Conservation (phyloP, 164 flowering plant species). For the Euptelea pleiosperma region DNA sequence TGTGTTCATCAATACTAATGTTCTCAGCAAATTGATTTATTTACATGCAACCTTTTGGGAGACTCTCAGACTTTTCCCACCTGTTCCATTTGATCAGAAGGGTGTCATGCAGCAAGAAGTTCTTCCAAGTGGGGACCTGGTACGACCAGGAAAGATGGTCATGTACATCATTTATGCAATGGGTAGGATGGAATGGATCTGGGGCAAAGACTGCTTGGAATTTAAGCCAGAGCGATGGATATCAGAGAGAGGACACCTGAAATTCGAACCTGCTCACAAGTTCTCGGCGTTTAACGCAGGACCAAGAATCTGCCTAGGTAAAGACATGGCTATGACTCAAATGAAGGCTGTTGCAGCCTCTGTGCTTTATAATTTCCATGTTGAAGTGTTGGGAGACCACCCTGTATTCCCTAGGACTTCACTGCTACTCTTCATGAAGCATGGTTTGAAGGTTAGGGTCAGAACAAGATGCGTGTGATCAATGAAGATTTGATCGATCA, state of each 20-base stretch:
- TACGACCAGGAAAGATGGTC: constrained; percentile 37
- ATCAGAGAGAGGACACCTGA: neutral
- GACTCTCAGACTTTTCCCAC: constrained; percentile 45
- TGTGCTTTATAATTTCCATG: constrained; percentile 22
- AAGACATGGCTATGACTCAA: constrained; percentile 30
- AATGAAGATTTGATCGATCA: too few relatives aligned
- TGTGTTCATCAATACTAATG: neutral
- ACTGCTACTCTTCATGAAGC: constrained; percentile 36
- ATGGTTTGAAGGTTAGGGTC: constrained; percentile 42
- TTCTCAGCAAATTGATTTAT: neutral
- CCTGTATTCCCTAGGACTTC: constrained; percentile 22
- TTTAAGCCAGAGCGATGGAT: constrained; percentile 45
- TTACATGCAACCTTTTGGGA: constrained; percentile 25
- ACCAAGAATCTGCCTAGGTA: constrained; percentile 48
- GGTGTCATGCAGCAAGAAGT: constrained; percentile 29
- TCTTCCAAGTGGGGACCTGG: constrained; percentile 36
- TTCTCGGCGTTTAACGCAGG: constrained; percentile 35
- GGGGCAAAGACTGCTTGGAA: constrained; percentile 44
- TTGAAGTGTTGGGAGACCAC: constrained; percentile 32
- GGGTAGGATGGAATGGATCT: constrained; percentile 50
- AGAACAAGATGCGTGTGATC: too few relatives aligned
- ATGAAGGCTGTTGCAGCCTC: constrained; percentile 41
- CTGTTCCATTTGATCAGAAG: constrained; percentile 46
- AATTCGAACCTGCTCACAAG: neutral
- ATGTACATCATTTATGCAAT: constrained; percentile 47